These are phyloP conservation scores for Mycena rosella DNA, from an alignment of 768 basidiomycete species.

Conservation along the genomic window DNA sequence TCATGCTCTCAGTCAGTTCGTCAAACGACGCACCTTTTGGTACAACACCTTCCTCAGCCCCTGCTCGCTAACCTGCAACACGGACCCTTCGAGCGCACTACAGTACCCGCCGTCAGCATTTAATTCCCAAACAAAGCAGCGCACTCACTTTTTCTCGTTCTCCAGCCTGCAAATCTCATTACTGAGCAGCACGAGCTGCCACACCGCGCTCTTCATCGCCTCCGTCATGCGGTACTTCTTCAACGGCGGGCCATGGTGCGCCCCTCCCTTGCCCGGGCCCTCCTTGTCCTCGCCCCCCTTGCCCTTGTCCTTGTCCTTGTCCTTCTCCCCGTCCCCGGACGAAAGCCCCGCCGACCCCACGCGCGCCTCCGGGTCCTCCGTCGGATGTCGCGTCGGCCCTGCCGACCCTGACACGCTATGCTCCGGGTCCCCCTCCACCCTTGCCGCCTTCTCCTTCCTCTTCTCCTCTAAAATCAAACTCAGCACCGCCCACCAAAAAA, in stretches of 20 bases:
- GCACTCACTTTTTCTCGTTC: slow-evolving; percentile 59
- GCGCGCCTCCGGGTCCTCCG: slow-evolving; percentile 59
- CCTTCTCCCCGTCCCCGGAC: slow-evolving; percentile 36
- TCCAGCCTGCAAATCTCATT: slow-evolving; percentile 82
- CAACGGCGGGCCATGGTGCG: slow-evolving; percentile 70
- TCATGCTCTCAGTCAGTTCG: neutral
- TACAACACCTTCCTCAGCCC: slow-evolving; percentile 84
- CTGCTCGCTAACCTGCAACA: slow-evolving; percentile 83
- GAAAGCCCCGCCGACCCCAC: slow-evolving; percentile 26
- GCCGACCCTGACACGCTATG: slow-evolving; percentile 50
- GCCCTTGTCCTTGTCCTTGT: slow-evolving; percentile 42
- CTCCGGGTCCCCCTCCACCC: slow-evolving; percentile 37
- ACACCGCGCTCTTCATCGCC: slow-evolving; percentile 81
- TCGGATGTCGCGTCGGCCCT: slow-evolving; percentile 57
- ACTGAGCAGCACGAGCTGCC: slow-evolving; percentile 84
- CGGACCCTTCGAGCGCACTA: slow-evolving; percentile 73
- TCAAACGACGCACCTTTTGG: slow-evolving; percentile 67
- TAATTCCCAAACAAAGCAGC: slow-evolving; percentile 1
- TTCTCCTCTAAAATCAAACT: slow-evolving; percentile 66
- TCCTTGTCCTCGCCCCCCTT: slow-evolving; percentile 50
- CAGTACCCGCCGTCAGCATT: slow-evolving; percentile 13
- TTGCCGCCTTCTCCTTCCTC: slow-evolving; percentile 51
- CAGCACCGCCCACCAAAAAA: slow-evolving; percentile 1
- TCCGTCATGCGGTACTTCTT: slow-evolving; percentile 88
- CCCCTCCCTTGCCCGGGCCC: slow-evolving; percentile 41